These are phyloP conservation scores for Drechmeria coniospora DNA, from an alignment of 2,329 filamentous ascomycete genomes.

Conservation along the genomic window DNA sequence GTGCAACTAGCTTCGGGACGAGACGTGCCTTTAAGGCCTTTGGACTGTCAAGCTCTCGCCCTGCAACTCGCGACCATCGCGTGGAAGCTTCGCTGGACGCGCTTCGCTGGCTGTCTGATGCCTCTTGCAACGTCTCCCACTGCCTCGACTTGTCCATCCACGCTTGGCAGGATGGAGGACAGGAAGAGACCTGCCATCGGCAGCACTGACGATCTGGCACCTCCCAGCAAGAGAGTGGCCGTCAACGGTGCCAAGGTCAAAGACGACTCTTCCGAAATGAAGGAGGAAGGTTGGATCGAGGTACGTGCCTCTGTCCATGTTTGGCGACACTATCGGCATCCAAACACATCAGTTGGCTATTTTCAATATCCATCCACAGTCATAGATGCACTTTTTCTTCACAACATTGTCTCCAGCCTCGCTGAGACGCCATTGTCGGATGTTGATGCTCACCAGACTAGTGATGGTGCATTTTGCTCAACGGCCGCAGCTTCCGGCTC, in stretches of 20 bases:
- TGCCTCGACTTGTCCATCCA: conserved; percentile 59
- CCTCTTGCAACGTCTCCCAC: conserved; percentile 64
- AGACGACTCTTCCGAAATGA: conserved; percentile 38
- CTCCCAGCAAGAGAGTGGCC: conserved; percentile 82
- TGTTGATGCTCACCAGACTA: conserved; percentile 20
- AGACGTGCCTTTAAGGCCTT: conserved; percentile 18
- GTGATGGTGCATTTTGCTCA: conserved; percentile 18
- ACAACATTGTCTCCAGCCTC: conserved; percentile 10
- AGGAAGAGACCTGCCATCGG: conserved; percentile 85
- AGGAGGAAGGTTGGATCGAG: conserved; percentile 48
- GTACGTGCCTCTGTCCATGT: conserved; percentile 36
- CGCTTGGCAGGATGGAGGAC: conserved; percentile 95
- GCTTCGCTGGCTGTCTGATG: conserved; percentile 73
- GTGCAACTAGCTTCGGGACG: conserved; percentile 16
- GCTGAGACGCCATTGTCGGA: conserved; percentile 14
- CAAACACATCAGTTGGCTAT: too few species aligned
- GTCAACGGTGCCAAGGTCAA: conserved; percentile 58
- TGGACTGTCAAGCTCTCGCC: conserved; percentile 13
- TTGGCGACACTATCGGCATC: conserved; percentile 6
- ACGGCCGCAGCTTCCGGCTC: conserved; percentile 16
- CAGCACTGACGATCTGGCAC: conserved; percentile 68
- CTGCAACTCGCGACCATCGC: conserved; percentile 19
- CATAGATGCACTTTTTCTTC: too few species aligned
- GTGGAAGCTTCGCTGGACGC: conserved; percentile 18
- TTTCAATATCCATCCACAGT: too few species aligned